phyloP scores from a whole-genome alignment of 2,329 filamentous ascomycete genomes.

The Westerdykella ornata region DNA sequence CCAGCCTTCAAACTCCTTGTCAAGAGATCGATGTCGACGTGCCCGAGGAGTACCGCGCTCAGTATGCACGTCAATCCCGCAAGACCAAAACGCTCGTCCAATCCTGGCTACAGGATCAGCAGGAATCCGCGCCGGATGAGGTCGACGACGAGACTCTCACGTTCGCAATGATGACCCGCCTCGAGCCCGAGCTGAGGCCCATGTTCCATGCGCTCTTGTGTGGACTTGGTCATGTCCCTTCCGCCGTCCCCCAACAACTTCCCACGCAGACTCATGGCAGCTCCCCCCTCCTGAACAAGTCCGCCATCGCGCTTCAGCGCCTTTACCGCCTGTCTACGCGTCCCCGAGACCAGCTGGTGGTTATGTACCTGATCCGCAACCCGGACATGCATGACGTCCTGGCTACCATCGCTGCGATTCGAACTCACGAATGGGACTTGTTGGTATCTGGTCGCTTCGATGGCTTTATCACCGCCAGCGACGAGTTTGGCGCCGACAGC shows the following conservation, averaged over 20 bases:
- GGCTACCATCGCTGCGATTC: constrained; percentile 80
- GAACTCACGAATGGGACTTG: constrained; percentile 92
- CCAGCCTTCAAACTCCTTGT: constrained; percentile 51
- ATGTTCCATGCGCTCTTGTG: constrained; percentile 76
- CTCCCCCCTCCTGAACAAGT: constrained; percentile 68
- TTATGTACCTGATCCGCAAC: constrained; percentile 79
- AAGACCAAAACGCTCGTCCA: constrained; percentile 90
- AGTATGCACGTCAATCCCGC: constrained; percentile 85
- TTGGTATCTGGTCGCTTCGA: constrained; percentile 89
- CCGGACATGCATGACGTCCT: constrained; percentile 76
- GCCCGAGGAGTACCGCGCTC: constrained; percentile 84
- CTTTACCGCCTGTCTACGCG: constrained; percentile 67
- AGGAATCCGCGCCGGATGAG: constrained; percentile 73
- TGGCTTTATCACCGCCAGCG: constrained; percentile 90
- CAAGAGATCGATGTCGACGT: constrained; percentile 89
- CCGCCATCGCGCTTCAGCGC: constrained; percentile 71
- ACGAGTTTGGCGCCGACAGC: constrained; percentile 48
- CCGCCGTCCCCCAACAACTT: constrained; percentile 43
- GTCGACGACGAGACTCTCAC: constrained; percentile 90
- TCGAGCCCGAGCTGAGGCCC: constrained; percentile 67
- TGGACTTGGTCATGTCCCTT: constrained; percentile 51
- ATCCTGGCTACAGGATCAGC: constrained; percentile 77
- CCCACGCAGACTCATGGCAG: constrained; percentile 44
- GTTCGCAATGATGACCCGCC: constrained; percentile 86
- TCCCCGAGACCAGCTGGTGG: constrained; percentile 79